A percentile compares a stretch with the other conserved stretches of the same genome.
Conservation (phyloP, 441 rosid genomes). For the Populus trichocarpa region DNA sequence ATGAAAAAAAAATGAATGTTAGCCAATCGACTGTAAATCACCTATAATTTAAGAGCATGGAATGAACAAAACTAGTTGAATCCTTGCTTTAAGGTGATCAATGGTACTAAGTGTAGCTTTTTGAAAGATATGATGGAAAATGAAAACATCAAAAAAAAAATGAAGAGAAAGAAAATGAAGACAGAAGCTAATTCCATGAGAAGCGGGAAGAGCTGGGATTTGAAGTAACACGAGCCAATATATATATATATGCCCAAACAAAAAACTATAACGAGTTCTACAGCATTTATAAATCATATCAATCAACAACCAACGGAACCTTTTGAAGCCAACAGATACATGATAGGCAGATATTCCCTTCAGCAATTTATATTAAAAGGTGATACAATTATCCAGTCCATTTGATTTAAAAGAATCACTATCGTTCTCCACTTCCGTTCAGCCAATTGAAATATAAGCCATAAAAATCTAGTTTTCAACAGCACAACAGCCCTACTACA, state of each 20-base stretch:
- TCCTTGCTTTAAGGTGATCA: neutral
- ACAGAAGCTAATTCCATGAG: neutral
- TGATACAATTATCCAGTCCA: too few species aligned
- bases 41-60: neutral
- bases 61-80: neutral
- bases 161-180: neutral
- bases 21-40: neutral
- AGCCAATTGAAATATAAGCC: neutral
- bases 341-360: neutral
- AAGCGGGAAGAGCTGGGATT: neutral
- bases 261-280: neutral
- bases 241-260: neutral
- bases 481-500: neutral
- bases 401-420: neutral
- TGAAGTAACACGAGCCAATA: neutral
- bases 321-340: neutral
- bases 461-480: neutral
- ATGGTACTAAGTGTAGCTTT: neutral
- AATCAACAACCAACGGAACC: neutral
- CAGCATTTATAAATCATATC: neutral
- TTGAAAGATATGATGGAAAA: neutral
- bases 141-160: too few species aligned
- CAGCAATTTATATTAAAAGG: neutral
- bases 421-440: neutral
- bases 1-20: neutral